These are phyloP conservation scores for Pyricularia sp. DNA, from an alignment of 2,329 filamentous ascomycete genomes.

Conservation along the genomic window DNA sequence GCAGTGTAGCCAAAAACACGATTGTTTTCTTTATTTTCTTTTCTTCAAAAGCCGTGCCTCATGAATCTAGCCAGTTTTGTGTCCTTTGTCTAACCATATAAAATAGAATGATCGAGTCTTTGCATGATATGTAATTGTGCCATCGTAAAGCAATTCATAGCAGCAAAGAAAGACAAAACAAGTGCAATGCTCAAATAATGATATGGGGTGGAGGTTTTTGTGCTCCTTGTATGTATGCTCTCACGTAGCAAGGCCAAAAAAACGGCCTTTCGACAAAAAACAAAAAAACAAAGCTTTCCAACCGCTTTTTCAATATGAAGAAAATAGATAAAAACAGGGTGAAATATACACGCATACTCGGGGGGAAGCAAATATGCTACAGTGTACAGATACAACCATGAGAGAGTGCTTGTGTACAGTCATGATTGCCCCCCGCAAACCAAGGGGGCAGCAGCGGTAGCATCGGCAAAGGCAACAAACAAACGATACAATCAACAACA, in stretches of 20 bases:
- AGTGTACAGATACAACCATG: not conserved
- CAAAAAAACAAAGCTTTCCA: not conserved
- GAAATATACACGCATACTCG: not conserved
- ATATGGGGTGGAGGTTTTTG: not conserved
- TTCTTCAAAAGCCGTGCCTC: not conserved
- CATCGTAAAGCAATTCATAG: not conserved
- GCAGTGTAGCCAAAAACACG: not conserved
- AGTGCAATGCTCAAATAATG: not conserved
- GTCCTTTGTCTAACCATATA: not conserved
- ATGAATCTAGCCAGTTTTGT: not conserved
- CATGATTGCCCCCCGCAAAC: not conserved
- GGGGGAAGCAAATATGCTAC: not conserved
- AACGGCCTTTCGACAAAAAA: not conserved
- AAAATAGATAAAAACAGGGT: not conserved
- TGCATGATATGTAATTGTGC: not conserved
- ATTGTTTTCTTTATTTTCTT: not conserved
- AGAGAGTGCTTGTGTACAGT: not conserved
- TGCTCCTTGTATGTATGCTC: not conserved
- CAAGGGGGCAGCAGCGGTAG: not conserved
- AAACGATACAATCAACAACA: not conserved
- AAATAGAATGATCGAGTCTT: not conserved
- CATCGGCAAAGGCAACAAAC: not conserved
- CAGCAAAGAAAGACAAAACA: not conserved
- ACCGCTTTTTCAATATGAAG: not conserved
- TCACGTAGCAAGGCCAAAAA: not conserved